Evolutionary conservation across 164 flowering plant genomes (phyloP).

Genomic region (Piper betle): DNA sequence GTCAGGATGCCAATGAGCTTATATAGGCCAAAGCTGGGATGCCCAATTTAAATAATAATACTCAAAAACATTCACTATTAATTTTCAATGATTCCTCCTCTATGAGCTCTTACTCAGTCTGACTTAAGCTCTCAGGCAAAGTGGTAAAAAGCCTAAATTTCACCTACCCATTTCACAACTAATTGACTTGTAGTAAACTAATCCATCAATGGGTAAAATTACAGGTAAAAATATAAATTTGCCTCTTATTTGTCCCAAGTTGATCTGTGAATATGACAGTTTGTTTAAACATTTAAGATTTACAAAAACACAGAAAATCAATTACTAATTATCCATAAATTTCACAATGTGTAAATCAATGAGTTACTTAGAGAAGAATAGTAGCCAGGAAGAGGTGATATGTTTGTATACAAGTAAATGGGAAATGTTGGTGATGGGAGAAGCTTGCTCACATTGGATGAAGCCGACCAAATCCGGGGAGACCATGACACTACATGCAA

Average conservation of each 20-base stretch:
- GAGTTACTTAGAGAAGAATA: neutral
- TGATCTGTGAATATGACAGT: neutral
- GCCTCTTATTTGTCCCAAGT: neutral
- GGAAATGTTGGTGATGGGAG: neutral
- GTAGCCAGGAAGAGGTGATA: neutral
- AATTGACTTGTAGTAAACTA: too few species aligned
- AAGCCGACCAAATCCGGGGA: neutral
- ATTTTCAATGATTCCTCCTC: too few species aligned
- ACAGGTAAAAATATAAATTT: too few species aligned
- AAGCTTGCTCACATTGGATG: too few species aligned
- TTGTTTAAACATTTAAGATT: neutral
- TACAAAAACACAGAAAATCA: neutral
- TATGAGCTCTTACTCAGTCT: too few species aligned
- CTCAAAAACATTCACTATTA: too few species aligned
- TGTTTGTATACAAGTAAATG: neutral
- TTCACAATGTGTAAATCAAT: neutral
- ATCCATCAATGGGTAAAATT: too few species aligned
- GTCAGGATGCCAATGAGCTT: neutral
- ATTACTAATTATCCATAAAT: neutral
- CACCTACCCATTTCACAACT: too few species aligned
- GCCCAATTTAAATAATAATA: too few species aligned
- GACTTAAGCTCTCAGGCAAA: too few species aligned
- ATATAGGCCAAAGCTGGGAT: neutral
- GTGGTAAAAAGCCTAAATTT: too few species aligned
- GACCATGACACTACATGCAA: slow-evolving; percentile 1